Evolutionary conservation across 805 yeast species (phyloP).

Genomic region (Yarrowia deformans): DNA sequence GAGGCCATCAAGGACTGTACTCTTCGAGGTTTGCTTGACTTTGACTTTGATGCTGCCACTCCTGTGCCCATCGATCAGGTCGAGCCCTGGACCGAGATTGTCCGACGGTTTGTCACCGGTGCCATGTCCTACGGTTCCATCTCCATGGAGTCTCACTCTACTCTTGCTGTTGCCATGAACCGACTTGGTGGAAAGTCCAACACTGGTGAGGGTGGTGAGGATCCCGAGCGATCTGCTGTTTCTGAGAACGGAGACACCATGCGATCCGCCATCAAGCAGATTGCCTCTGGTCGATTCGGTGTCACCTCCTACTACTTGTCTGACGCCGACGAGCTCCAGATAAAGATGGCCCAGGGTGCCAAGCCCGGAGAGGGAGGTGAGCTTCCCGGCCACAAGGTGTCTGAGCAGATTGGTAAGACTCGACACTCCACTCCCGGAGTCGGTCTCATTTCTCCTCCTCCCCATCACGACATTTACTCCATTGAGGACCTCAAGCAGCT

Average conservation of each 20-base stretch:
- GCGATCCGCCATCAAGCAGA: constrained; percentile 98
- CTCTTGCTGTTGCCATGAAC: constrained; percentile 98
- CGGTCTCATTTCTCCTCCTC: constrained; percentile 97
- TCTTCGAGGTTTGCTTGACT: constrained; percentile 89
- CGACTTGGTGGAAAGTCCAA: constrained; percentile 96
- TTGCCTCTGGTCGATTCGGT: constrained; percentile 98
- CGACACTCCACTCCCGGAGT: constrained; percentile 97
- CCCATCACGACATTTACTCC: constrained; percentile 97
- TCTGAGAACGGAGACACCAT: constrained; percentile 92
- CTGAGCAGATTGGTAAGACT: constrained; percentile 86
- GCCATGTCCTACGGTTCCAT: constrained; percentile 99
- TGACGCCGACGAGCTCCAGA: constrained; percentile 97
- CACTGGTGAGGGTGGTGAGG: constrained; percentile 99
- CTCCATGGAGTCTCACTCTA: constrained; percentile 98
- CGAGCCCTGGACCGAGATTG: constrained; percentile 99
- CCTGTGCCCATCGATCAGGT: constrained; percentile 96
- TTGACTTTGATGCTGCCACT: constrained; percentile 73
- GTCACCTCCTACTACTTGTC: constrained; percentile 93
- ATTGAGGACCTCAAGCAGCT: constrained; percentile 97
- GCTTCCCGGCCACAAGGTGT: constrained; percentile 92
- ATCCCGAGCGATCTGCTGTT: constrained; percentile 83
- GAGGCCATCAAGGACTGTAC: constrained; percentile 95
- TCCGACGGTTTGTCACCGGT: constrained; percentile 97
- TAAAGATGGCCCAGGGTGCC: constrained; percentile 99
- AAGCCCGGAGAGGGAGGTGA: constrained; percentile 99